Evolutionary conservation across 2,329 filamentous ascomycete species (phyloP).

Genomic region (Aspergillus pseudoglaucus): DNA sequence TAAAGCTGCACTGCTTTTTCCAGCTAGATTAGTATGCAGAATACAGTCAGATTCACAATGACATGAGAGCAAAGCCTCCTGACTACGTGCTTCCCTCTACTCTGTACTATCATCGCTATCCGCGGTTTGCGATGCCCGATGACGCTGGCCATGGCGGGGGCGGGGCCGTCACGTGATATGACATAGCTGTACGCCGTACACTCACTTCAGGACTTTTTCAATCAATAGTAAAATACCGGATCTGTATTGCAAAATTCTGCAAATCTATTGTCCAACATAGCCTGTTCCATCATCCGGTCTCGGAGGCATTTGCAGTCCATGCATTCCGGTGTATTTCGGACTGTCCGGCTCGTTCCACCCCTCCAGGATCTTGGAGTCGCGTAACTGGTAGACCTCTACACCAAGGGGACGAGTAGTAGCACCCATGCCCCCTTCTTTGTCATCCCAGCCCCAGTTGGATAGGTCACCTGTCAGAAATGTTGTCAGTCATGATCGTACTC

Average conservation of each 20-base stretch:
- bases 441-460: constrained; percentile 74
- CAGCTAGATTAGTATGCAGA: too few relatives aligned
- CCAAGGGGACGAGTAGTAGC: constrained; percentile 68
- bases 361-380: constrained; percentile 47
- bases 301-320: constrained; percentile 55
- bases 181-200: not conserved
- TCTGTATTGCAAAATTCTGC: too few relatives aligned
- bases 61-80: too few relatives aligned
- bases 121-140: not conserved
- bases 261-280: constrained; percentile 19
- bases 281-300: constrained; percentile 22
- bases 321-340: constrained; percentile 58
- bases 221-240: not conserved
- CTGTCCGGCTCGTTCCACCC: constrained; percentile 58
- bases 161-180: constrained; percentile 5
- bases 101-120: not conserved
- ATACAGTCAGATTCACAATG: too few relatives aligned
- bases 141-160: constrained; percentile 1
- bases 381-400: constrained; percentile 64
- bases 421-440: constrained; percentile 50
- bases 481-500: constrained; percentile 8
- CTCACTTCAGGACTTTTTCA: too few relatives aligned
- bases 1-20: too few relatives aligned
- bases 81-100: too few relatives aligned
- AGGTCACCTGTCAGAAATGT: constrained; percentile 53